phyloP scores from a whole-genome alignment of 2,329 filamentous ascomycete species.

The Coniochaeta hoffmannii region DNA sequence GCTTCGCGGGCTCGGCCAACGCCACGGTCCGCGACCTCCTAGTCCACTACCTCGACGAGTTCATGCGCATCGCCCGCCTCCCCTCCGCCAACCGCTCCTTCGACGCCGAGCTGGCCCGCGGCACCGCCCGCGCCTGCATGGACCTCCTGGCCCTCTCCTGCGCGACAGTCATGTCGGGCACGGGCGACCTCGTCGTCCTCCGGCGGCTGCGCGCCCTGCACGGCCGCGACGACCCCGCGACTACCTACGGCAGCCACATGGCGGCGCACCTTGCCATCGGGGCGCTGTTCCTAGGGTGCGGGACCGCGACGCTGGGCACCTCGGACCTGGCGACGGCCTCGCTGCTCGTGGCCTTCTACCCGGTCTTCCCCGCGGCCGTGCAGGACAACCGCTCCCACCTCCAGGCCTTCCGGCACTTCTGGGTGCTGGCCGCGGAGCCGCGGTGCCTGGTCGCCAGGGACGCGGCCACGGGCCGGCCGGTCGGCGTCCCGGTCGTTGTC shows the following conservation, averaged over 20 bases:
- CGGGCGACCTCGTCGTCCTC: constrained; percentile 79
- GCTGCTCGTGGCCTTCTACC: constrained; percentile 87
- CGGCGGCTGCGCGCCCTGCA: constrained; percentile 82
- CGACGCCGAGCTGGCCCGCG: constrained; percentile 75
- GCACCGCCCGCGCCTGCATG: constrained; percentile 84
- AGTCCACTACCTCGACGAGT: constrained; percentile 76
- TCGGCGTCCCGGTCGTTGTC: constrained; percentile 65
- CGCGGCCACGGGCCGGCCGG: constrained; percentile 71
- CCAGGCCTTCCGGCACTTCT: constrained; percentile 94
- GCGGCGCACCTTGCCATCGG: constrained; percentile 90
- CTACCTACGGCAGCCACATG: constrained; percentile 87
- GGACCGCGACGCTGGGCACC: constrained; percentile 85
- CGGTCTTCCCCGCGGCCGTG: constrained; percentile 79
- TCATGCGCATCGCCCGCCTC: constrained; percentile 68
- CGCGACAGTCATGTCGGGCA: constrained; percentile 91
- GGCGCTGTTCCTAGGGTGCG: constrained; percentile 82
- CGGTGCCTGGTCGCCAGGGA: constrained; percentile 86
- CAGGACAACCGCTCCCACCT: constrained; percentile 93
- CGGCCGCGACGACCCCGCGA: constrained; percentile 74
- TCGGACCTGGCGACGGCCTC: constrained; percentile 81
- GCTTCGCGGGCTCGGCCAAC: constrained; percentile 68
- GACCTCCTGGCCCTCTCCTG: constrained; percentile 77
- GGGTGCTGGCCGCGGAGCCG: constrained; percentile 87
- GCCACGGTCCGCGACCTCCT: constrained; percentile 70
- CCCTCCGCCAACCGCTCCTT: constrained; percentile 44